Base-by-base conservation (phyloP, 805 yeast genomes). In the Hanseniaspora jakobsenii region DNA sequence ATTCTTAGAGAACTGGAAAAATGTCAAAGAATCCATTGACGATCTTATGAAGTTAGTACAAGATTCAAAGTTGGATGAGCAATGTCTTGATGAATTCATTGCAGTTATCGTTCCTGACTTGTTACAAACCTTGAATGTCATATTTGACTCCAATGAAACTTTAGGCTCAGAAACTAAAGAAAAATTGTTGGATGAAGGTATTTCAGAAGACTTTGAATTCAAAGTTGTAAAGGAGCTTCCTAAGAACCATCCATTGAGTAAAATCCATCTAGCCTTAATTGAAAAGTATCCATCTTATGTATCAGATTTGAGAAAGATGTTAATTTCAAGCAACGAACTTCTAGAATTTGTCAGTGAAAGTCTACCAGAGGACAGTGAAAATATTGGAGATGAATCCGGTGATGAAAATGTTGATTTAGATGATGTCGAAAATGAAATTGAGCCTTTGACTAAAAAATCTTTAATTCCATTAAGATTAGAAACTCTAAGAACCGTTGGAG, bases 81-180 rank as follows among this genome's bases (percentile, higher is more conserved):
- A 34, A 16, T 35, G 36, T 19, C 23, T 42, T 16, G 17, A 31
- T n/a, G 46, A 42, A 19, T 42, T 42, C 24, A 35, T 42, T 12
- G 14, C 30, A 17, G 32, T 59, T 12, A 68, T 72, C 23, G 65
- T 62, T 36, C 69, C 71, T 47, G 77, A 73, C 47, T 66, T 72
- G 26, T 63, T 81, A 50, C 71, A 73, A 44, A 67, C 74, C 1
- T 62, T 78, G 36, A 82, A 81, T 56, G 89, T 80, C 56, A 62
- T 80, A 48, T 60, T 81, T 26, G 87, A 80, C 47, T 72, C 81
- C 48, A 66, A 78, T 26, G 75, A 73, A 50, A 73, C 75, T 54
- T 80, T 81, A 49, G 87, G 85, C 22, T 65, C 67, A 34, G 70
- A 68, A 32, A 62, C 64, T 17, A 58, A 71, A 38, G 66, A 70